These are phyloP conservation scores for Chlorokybus atmophyticus DNA, from an alignment of 139 green algal genomes.

Conservation along the genomic window DNA sequence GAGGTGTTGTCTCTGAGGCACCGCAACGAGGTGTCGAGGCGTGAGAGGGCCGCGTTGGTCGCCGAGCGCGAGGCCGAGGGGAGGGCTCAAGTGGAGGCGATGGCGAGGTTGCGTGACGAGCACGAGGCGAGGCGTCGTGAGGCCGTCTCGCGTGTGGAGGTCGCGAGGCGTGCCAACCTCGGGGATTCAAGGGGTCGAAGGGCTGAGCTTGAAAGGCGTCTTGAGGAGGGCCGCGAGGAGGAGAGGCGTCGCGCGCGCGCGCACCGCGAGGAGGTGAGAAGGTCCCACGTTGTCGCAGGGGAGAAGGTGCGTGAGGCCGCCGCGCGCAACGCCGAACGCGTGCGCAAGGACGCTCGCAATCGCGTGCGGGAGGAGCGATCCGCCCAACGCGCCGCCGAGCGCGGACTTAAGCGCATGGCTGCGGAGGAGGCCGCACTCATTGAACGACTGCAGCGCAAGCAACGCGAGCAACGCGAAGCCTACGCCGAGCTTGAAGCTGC, in stretches of 20 bases:
- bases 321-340: not conserved
- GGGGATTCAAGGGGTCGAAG: not conserved
- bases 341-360: not conserved
- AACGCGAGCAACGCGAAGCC: constrained; percentile 42
- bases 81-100: not conserved
- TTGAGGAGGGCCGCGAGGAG: not conserved
- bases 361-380: not conserved
- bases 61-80: not conserved
- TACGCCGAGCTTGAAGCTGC: constrained; percentile 46
- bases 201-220: not conserved
- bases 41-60: not conserved
- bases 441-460: constrained; percentile 47
- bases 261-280: not conserved
- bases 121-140: not conserved
- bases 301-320: not conserved
- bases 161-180: not conserved
- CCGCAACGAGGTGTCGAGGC: not conserved
- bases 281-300: not conserved
- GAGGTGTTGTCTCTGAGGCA: constrained; percentile 20
- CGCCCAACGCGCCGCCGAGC: not conserved
- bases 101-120: not conserved
- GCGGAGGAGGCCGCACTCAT: constrained; percentile 50
- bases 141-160: not conserved
- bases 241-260: not conserved
- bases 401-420: constrained; percentile 37